Evolutionary conservation across 1,284 basidiomycete species (phyloP), one percentile per base, ranked within the genome.

Genomic region (Amylostereum chailletii): DNA sequence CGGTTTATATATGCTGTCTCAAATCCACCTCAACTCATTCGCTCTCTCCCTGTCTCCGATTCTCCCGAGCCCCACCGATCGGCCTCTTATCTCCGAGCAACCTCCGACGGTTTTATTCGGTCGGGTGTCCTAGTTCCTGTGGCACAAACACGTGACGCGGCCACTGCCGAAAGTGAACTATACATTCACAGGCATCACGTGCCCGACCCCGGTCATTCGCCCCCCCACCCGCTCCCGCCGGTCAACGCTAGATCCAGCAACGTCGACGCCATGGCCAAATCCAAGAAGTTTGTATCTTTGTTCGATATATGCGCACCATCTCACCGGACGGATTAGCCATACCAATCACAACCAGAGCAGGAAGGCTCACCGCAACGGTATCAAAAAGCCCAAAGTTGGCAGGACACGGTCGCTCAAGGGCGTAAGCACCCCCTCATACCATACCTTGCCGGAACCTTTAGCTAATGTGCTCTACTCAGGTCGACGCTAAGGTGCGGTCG

Each of bases 321-420:
- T 58, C 38, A 51, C 32, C 38, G 27, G 3, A 47, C 6, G 42
- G 34, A 55, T 40, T 54, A 90, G 87, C 63, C 85, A 89, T 68
- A 87, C 85, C 64, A 90, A 89, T 72, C 93, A 95, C 81, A 95
- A 95, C 80, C 93, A 95, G 77, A 88, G 62, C 77, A 79, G 79
- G 70, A 94, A 93, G 81, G 93, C 95, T 63, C 95, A 99, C 81
- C 84, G 89, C 59, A 99, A 99, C 77, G 95, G 93, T 67, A 94
- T 95, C 76, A 91, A 86, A 74, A 82, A 76, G 69, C 85, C 89
- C 51, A 73, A 78, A 70, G 80, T 81, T 57, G 77, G 83, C 70
- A 73, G 85, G 66, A 85, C 90, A 65, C 81, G 86, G 57, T 94
- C 90, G 51, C 67, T 92, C 75, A 93, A 86, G 75, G 94, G 94